Evolutionary conservation across 176 grass and related monocot genomes (phyloP).

Genomic region (Secale cereale): DNA sequence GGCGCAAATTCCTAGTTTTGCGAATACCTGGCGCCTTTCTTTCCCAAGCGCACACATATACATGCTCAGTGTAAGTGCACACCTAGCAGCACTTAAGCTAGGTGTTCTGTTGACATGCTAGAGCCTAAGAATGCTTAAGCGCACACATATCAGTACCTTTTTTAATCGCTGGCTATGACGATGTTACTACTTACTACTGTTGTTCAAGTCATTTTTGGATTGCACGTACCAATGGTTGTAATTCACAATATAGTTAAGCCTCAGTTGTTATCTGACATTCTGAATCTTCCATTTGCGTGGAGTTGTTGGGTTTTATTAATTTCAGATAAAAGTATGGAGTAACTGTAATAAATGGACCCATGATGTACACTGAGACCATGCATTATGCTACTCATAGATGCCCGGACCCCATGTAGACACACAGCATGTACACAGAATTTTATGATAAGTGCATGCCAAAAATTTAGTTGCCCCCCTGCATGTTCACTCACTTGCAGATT

Average conservation of each 20-base stretch:
- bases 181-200: not conserved
- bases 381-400: not conserved
- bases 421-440: not conserved
- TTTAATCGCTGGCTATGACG: not conserved
- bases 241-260: not conserved
- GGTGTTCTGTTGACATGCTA: not conserved
- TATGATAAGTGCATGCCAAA: not conserved
- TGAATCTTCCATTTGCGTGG: not conserved
- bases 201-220: conserved; percentile 1
- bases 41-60: not conserved
- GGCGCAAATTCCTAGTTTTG: not conserved
- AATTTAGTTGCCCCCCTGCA: not conserved
- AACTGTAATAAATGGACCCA: not conserved
- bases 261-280: not conserved
- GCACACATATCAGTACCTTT: not conserved
- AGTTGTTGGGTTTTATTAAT: not conserved
- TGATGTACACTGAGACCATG: too few species aligned
- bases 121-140: not conserved
- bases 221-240: not conserved
- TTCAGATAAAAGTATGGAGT: not conserved
- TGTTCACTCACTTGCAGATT: not conserved
- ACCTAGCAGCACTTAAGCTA: not conserved
- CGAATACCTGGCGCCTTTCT: not conserved
- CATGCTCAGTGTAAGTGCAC: not conserved
- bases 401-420: not conserved